Evolutionary conservation across 345 rosid genomes (phyloP), one percentile per base, ranked within the genome.

Genomic region (Linum usitatissimum): DNA sequence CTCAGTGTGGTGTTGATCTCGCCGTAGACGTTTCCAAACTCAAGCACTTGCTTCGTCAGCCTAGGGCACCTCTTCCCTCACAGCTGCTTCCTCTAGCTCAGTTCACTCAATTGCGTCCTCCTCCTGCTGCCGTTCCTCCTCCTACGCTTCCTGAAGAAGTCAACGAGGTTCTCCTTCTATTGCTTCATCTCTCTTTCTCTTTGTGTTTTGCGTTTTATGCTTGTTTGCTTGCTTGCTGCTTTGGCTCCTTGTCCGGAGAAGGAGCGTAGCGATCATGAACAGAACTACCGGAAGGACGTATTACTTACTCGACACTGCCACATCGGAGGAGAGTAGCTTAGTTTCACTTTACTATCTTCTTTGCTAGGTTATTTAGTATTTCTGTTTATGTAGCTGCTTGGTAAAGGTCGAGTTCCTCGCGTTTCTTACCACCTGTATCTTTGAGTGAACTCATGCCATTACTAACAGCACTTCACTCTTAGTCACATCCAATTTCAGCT

Each of bases 1-100:
- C 98, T 14, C 98, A 92, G 77, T 89, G 98, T 65, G 68, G 69
- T n/a, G 84, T 80, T 39, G 88, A 89, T 73, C 94, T 92, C 68
- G 86, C 91, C 14, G 93, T 92, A 34, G 93, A 89, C 77, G 79
- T 84, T 55, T 78, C 86, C 57, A 83, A 77, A 78, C 72, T 80
- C 45, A 80, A 81, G 45, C 83, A 81, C 18, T 80, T 81, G 60
- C 59, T 77, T 61, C 73, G 80, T 68, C 76, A 82, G 73, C 84
- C 74, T 61, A 66, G 71, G 48, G 74, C 36, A 48, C 55, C 61
- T 1, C 7, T 53, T 10, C 59, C 53, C 59, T 79, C 70, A 5
- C 81, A 74, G 55, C 53, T 64, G 40, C 34, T 53, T 49, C 65
- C 30, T 42, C 18, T 19, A 30, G 20, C 64, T 53, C 28, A 55